Evolutionary conservation across 1,284 basidiomycete species (phyloP).

Genomic region (Chiua sp.): DNA sequence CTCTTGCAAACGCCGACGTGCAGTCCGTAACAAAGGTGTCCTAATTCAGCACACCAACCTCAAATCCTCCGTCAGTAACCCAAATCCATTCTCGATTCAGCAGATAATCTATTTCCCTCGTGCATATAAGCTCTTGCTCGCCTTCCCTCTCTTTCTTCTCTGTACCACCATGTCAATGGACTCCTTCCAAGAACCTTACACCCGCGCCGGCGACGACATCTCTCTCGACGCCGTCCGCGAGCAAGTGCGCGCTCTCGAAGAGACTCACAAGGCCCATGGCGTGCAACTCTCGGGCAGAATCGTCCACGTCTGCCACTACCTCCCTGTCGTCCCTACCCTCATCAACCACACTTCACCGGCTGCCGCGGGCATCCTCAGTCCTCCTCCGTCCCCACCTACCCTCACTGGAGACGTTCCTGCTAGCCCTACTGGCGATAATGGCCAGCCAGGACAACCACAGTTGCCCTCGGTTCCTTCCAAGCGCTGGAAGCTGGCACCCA

Average conservation of each 20-base stretch:
- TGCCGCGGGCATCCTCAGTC: slow-evolving; percentile 60
- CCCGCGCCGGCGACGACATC: slow-evolving; percentile 42
- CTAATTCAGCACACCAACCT: slow-evolving; percentile 31
- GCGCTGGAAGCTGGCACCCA: slow-evolving; percentile 78
- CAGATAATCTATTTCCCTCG: slow-evolving; percentile 32
- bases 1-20: background rate
- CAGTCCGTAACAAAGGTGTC: slow-evolving; percentile 14
- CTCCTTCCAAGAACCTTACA: slow-evolving; percentile 51
- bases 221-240: slow-evolving; percentile 61
- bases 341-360: slow-evolving; percentile 51
- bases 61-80: slow-evolving; percentile 26
- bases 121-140: slow-evolving; percentile 23
- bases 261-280: slow-evolving; percentile 68
- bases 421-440: slow-evolving; percentile 25
- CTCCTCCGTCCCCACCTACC: slow-evolving; percentile 70
- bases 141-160: background rate
- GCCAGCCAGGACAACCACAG: slow-evolving; percentile 10
- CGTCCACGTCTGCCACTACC: slow-evolving; percentile 86
- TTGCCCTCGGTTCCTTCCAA: slow-evolving; percentile 21
- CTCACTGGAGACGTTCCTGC: slow-evolving; percentile 49
- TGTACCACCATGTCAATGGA: slow-evolving; percentile 42
- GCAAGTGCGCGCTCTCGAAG: slow-evolving; percentile 69
- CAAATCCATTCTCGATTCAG: slow-evolving; percentile 31
- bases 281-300: slow-evolving; percentile 83
- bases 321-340: slow-evolving; percentile 71